phyloP scores from a whole-genome alignment of 1,284 basidiomycete genomes.

The Cutaneotrichosporon daszewskae region DNA sequence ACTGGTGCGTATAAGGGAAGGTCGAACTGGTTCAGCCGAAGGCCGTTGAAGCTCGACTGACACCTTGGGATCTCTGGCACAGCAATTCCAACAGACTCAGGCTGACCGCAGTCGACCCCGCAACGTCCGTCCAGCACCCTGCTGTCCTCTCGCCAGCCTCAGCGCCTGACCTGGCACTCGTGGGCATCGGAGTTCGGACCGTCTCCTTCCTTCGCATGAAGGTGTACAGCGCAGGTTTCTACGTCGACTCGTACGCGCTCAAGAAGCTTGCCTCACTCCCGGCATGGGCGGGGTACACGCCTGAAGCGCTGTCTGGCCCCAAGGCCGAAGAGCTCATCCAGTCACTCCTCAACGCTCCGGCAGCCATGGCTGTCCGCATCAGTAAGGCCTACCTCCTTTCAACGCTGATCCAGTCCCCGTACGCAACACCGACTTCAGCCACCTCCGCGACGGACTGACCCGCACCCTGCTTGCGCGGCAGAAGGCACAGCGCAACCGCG shows the following conservation, averaged over 20 bases:
- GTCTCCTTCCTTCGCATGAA: constrained; percentile 53
- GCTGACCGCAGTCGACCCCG: constrained; percentile 32
- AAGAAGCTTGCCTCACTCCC: constrained; percentile 6
- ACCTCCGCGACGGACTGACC: constrained; percentile 53
- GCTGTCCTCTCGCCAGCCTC: constrained; percentile 25
- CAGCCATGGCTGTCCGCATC: constrained; percentile 44
- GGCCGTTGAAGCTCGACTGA: too few relatives aligned
- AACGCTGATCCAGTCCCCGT: constrained; percentile 46
- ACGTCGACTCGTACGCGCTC: constrained; percentile 44
- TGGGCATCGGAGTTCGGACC: constrained; percentile 53
- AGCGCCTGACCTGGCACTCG: constrained; percentile 39
- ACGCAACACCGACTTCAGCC: constrained; percentile 52
- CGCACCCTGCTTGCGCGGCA: constrained; percentile 50
- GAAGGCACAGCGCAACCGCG: constrained; percentile 40
- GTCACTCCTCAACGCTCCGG: constrained; percentile 14
- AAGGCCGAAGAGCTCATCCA: constrained; percentile 5
- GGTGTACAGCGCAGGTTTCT: constrained; percentile 53
- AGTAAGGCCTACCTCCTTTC: constrained; percentile 29
- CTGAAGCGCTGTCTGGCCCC: background rate
- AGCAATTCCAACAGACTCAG: too few relatives aligned
- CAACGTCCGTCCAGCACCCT: constrained; percentile 44
- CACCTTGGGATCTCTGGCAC: too few relatives aligned
- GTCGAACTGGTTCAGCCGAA: too few relatives aligned
- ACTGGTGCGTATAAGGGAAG: too few relatives aligned
- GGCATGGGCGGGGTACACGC: background rate